Percentiles rank a stretch among this genome's conserved stretches.
These are phyloP conservation scores for Elongisporangium anandrum DNA, from an alignment of 352 stramenopile species.

Conservation along the genomic window DNA sequence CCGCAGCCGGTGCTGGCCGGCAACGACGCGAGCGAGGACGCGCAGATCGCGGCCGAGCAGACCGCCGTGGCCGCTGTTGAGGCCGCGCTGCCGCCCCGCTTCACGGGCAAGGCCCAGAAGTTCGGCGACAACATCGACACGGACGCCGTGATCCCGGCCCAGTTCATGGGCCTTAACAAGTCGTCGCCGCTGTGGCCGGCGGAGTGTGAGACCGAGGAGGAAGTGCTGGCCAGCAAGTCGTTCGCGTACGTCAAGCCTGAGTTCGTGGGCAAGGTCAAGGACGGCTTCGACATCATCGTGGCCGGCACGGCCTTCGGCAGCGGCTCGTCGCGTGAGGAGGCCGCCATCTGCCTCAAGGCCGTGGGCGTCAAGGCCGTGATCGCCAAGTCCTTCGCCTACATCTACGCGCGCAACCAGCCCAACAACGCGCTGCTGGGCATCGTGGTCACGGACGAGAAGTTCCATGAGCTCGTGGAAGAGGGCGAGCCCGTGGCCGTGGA, in stretches of 20 bases:
- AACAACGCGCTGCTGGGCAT: constrained; percentile 83
- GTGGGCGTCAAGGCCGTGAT: constrained; percentile 77
- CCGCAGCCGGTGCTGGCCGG: constrained; percentile 38
- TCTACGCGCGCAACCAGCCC: constrained; percentile 81
- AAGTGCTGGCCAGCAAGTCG: constrained; percentile 74
- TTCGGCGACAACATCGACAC: constrained; percentile 84
- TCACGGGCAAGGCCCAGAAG: constrained; percentile 61
- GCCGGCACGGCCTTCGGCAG: constrained; percentile 69
- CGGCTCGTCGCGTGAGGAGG: constrained; percentile 76
- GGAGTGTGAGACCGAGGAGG: constrained; percentile 75
- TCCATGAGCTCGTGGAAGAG: constrained; percentile 66
- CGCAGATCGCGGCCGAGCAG: constrained; percentile 51
- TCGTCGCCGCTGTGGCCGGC: constrained; percentile 71
- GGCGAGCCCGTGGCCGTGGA: constrained; percentile 68
- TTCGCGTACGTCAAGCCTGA: constrained; percentile 82
- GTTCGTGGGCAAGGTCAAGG: constrained; percentile 62
- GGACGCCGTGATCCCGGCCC: constrained; percentile 73
- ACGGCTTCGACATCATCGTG: constrained; percentile 80
- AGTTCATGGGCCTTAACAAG: constrained; percentile 83
- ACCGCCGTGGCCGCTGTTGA: constrained; percentile 50
- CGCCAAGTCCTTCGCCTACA: constrained; percentile 84
- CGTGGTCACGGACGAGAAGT: constrained; percentile 76
- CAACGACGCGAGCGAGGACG: constrained; percentile 12
- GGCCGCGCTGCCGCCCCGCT: constrained; percentile 43
- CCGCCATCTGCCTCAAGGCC: constrained; percentile 77